These are phyloP conservation scores for Coemansia sp. DNA, from an alignment of 192 early-diverging fungal species.

Conservation along the genomic window DNA sequence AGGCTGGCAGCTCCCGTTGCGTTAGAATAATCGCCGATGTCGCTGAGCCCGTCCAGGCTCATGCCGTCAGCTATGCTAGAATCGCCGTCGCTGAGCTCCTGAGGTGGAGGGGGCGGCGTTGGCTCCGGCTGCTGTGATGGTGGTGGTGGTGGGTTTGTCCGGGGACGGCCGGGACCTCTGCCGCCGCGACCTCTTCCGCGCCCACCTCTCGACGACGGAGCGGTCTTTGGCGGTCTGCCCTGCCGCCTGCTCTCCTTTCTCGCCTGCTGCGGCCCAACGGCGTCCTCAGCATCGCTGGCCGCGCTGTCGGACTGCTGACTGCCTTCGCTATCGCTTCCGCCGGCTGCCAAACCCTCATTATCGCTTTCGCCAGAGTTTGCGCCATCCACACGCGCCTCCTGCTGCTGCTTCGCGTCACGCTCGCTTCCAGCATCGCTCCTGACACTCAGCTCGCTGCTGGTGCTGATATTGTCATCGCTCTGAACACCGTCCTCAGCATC, in stretches of 20 bases:
- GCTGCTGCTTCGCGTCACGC: no score
- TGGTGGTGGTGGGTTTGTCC: neutral
- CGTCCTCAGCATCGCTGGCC: neutral
- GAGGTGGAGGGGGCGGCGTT: neutral
- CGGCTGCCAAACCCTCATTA: neutral
- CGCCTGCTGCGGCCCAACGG: neutral
- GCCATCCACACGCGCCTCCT: no score
- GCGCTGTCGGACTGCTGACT: neutral
- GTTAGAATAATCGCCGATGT: conserved; percentile 6
- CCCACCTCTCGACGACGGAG: conserved; percentile 1
- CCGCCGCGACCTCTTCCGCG: conserved; percentile 7
- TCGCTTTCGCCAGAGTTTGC: no score
- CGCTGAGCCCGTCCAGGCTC: conserved; percentile 18
- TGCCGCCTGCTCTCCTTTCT: neutral
- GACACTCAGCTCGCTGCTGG: neutral
- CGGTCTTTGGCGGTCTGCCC: neutral
- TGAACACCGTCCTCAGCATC: neutral
- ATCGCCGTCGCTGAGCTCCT: neutral
- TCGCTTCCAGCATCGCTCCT: no score
- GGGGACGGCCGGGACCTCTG: conserved; percentile 10
- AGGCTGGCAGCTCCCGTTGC: conserved; percentile 27
- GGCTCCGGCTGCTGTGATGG: neutral
- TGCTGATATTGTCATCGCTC: neutral
- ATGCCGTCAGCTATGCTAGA: conserved; percentile 8
- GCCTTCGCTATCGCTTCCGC: neutral